Percentiles rank a stretch among this genome's conserved stretches.
phyloP scores from a whole-genome alignment of 306 rosid species.

The Cicer judaicum region DNA sequence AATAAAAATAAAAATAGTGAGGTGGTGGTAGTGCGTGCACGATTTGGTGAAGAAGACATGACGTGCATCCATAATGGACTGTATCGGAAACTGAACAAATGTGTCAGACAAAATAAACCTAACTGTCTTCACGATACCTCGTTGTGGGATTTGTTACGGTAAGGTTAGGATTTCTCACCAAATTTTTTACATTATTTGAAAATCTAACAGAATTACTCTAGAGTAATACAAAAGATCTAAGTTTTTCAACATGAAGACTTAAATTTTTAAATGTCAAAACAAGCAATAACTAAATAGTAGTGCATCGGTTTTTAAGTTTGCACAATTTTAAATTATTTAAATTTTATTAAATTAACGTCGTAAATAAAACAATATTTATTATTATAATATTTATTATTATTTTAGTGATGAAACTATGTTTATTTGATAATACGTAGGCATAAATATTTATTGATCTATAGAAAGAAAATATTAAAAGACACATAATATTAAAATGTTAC shows the following conservation, averaged over 20 bases:
- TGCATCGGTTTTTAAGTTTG: too few species aligned
- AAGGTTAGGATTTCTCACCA: not conserved
- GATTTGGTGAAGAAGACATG: conserved; percentile 1
- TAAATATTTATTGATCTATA: not conserved
- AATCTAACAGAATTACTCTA: too few species aligned
- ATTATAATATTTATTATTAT: too few species aligned
- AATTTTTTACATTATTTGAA: too few species aligned
- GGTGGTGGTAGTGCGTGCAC: conserved; percentile 22
- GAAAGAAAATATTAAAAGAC: not conserved
- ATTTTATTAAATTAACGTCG: too few species aligned
- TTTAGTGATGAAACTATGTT: not conserved
- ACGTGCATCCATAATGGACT: not conserved
- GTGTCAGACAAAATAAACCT: not conserved
- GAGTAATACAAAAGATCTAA: too few species aligned
- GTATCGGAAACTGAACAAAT: not conserved
- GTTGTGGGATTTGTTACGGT: not conserved
- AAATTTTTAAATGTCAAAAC: too few species aligned
- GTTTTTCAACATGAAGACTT: too few species aligned
- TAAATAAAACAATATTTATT: too few species aligned
- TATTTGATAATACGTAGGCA: not conserved
- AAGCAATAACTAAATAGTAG: too few species aligned
- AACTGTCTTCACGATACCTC: not conserved
- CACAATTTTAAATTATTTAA: too few species aligned
- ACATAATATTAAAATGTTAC: too few species aligned
- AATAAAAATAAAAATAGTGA: not conserved